A percentile compares a stretch with the other conserved stretches of the same genome.
These are phyloP conservation scores for Dactylellina sp. DNA, from an alignment of 2,329 filamentous ascomycete genomes.

Conservation along the genomic window DNA sequence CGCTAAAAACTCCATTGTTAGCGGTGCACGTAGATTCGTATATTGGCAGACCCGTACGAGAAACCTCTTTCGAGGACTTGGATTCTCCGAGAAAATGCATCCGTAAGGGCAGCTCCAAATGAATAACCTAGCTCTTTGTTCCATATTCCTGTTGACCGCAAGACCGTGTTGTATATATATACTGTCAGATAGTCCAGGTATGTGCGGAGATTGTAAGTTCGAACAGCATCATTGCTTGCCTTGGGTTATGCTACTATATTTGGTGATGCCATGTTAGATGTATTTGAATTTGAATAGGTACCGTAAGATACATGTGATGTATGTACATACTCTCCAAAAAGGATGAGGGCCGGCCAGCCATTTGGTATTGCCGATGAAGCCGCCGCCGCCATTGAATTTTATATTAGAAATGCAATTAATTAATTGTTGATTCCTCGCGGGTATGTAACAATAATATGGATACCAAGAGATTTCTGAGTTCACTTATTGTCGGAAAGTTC, in stretches of 20 bases:
- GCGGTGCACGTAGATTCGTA: neutral
- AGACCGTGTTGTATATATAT: too few species aligned
- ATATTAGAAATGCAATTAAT: neutral
- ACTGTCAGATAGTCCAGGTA: too few species aligned
- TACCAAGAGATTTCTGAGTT: too few species aligned
- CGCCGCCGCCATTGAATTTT: too few species aligned
- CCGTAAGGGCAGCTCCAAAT: conserved; percentile 43
- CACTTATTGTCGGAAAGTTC: too few species aligned
- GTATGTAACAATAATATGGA: too few species aligned
- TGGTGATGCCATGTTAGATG: conserved; percentile 22
- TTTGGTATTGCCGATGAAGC: conserved; percentile 7
- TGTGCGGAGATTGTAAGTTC: too few species aligned
- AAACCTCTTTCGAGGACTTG: conserved; percentile 92
- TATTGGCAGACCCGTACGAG: conserved; percentile 65
- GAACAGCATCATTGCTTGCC: too few species aligned
- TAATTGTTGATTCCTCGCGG: too few species aligned
- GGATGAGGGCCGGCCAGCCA: conserved; percentile 43
- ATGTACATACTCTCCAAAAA: conserved; percentile 52
- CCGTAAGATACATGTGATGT: neutral
- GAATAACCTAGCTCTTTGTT: conserved; percentile 35
- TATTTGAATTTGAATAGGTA: neutral
- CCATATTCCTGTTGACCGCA: conserved; percentile 38
- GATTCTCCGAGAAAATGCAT: conserved; percentile 72
- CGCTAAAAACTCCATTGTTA: conserved; percentile 65
- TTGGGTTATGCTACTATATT: conserved; percentile 55